Conservation (phyloP, 1,284 basidiomycete species). For the Ustilago curta region DNA sequence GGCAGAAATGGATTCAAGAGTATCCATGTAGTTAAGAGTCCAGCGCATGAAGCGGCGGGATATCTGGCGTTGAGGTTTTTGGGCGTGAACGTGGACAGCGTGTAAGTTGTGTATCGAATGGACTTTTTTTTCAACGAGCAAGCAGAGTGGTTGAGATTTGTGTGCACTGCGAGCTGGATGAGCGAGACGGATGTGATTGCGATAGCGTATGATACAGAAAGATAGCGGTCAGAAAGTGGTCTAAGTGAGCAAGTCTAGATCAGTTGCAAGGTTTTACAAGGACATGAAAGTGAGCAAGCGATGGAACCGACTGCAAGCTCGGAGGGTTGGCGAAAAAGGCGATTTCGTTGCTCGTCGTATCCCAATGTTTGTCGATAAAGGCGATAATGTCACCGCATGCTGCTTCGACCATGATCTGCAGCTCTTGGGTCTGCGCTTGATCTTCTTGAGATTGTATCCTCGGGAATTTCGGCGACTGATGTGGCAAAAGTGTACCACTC, state of each 20-base stretch:
- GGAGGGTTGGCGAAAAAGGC: constrained; percentile 44
- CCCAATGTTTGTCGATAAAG: constrained; percentile 26
- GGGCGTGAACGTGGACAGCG: not conserved
- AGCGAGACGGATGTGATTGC: constrained; percentile 5
- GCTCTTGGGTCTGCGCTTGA: too few relatives aligned
- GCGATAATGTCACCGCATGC: constrained; percentile 9
- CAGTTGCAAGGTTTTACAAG: constrained; percentile 8
- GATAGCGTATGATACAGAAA: constrained; percentile 13
- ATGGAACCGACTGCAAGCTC: constrained; percentile 35
- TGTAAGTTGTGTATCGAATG: constrained; percentile 1
- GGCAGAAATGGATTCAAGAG: constrained; percentile 48
- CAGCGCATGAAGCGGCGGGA: constrained; percentile 54
- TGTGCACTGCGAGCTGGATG: not conserved
- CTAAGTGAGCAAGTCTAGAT: not conserved
- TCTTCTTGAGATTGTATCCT: not conserved
- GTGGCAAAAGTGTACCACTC: constrained; percentile 20
- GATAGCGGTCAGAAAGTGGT: not conserved
- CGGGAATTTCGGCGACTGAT: not conserved
- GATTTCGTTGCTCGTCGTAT: constrained; percentile 1
- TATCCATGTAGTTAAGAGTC: constrained; percentile 52
- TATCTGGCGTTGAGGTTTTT: constrained; percentile 38
- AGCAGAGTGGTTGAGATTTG: not conserved
- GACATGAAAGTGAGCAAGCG: constrained; percentile 38
- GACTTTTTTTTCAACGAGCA: not conserved
- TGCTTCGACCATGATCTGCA: not conserved